Conservation (phyloP, 768 basidiomycete genomes). For the Russula emetica region DNA sequence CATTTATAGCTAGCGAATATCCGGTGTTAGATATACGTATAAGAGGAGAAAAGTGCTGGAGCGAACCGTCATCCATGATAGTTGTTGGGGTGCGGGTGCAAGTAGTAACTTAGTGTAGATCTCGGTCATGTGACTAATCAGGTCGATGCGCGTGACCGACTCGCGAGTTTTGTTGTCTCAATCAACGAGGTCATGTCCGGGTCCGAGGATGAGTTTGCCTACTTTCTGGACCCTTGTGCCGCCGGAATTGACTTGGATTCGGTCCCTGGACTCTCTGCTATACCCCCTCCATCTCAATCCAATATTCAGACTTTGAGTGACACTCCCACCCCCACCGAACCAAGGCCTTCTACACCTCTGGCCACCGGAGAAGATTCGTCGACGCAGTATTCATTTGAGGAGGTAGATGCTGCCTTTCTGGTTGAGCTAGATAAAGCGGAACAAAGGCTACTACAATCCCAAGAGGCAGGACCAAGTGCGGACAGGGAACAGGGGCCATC, state of each 20-base stretch:
- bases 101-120: neutral
- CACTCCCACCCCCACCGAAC: neutral
- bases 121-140: neutral
- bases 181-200: slow-evolving; percentile 11
- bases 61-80: slow-evolving; percentile 10
- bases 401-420: slow-evolving; percentile 29
- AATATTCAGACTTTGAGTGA: neutral
- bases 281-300: neutral
- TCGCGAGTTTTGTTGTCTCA: neutral
- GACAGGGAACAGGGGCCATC: slow-evolving; percentile 1
- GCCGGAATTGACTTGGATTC: slow-evolving; percentile 46
- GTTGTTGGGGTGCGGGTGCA: neutral
- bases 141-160: neutral
- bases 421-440: slow-evolving; percentile 17
- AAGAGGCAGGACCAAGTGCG: neutral
- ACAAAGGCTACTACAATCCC: slow-evolving; percentile 7
- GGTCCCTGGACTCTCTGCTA: slow-evolving; percentile 33
- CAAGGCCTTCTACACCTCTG: neutral
- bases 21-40: neutral
- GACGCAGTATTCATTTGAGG: slow-evolving; percentile 31
- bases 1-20: slow-evolving; percentile 4
- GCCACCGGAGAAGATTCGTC: neutral
- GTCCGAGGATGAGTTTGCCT: slow-evolving; percentile 49
- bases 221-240: slow-evolving; percentile 50
- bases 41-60: neutral